A percentile compares a stretch with the other conserved stretches of the same genome.
These are phyloP conservation scores for Xylariaceae sp. DNA, from an alignment of 2,329 filamentous ascomycete species.

Conservation along the genomic window DNA sequence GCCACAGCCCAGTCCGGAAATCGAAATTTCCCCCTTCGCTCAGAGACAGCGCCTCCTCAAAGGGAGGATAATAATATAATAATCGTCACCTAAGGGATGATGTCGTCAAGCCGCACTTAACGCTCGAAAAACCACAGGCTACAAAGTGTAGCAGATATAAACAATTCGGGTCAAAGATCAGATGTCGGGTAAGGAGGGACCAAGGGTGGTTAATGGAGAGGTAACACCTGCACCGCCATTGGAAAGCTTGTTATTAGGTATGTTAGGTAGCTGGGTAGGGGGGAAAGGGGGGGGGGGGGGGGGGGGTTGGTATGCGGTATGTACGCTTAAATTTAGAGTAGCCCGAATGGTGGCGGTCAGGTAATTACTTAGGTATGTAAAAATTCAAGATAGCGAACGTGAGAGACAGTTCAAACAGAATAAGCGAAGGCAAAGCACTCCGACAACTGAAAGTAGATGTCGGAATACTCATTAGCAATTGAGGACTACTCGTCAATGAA, in stretches of 20 bases:
- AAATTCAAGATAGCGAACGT: too few relatives aligned
- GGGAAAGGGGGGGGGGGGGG: too few relatives aligned
- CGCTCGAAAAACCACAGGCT: background rate
- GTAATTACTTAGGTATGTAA: too few relatives aligned
- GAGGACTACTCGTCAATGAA: too few relatives aligned
- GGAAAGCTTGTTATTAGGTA: background rate
- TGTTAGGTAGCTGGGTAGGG: too few relatives aligned
- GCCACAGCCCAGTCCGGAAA: background rate
- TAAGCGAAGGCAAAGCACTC: too few relatives aligned
- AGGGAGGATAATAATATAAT: background rate
- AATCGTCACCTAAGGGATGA: background rate
- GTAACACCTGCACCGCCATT: background rate
- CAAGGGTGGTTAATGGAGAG: background rate
- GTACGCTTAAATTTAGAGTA: too few relatives aligned
- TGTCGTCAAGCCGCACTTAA: background rate
- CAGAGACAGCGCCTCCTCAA: constrained; percentile 5
- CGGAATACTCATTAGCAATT: too few relatives aligned
- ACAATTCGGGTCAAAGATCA: background rate
- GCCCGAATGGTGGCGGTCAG: too few relatives aligned
- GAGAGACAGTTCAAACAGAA: too few relatives aligned
- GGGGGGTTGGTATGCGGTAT: too few relatives aligned
- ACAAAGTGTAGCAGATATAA: background rate
- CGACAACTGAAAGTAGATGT: too few relatives aligned
- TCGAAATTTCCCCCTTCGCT: background rate
- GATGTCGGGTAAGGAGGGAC: background rate